Evolutionary conservation across 2,329 filamentous ascomycete species (phyloP), one percentile per base, ranked within the genome.

Genomic region (Gyromitra esculenta): DNA sequence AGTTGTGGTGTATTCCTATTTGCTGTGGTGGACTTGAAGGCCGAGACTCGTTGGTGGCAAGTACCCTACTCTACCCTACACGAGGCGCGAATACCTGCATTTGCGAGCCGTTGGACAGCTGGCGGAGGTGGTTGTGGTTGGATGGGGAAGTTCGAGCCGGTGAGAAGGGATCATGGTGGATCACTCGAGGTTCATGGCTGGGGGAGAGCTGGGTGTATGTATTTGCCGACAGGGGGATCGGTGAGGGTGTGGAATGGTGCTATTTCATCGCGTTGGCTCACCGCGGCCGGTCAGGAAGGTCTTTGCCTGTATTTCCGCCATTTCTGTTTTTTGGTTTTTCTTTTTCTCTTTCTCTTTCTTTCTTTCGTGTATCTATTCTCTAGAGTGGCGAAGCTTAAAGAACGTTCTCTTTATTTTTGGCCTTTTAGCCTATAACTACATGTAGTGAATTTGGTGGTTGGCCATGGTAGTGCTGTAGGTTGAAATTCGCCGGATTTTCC

Each of bases 141-240:
- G 15, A 70, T 70, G 25, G 7, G 67, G 67, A 50, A 70, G 63
- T 25, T 54, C 35, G 31, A 66, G 48, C 63, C 63, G 56, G 41
- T 18, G 21, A n/a, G 8, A 59, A 37, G n/a, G 4, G 21, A 3
- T 70, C 67, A 70, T 62, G 67, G n/a, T 0, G 56, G 5, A 45
- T 70, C 67, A 70, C 67, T 70, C 67, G 57, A 15, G 3, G 21
- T 31, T 63, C 31, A 25, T 63, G 11, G 8, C 3, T 63, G 39
- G 21, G 59, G 18, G 25, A 31, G 25, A 31, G 25, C 25, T 31
- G 25, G 25, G 2, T 3, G 25, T 31, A 31, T 31, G 25, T 31
- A 31, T 31, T 2, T 31, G 2, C 25, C 25, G 25, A 2, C 25
- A 31, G 25, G 2, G 25, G 25, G 4, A 3, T 31, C 25, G 25